Percentiles rank a stretch among this genome's conserved stretches.
These are phyloP conservation scores for Chaetomiaceae sp. DNA, from an alignment of 2,329 filamentous ascomycete species.

Conservation along the genomic window DNA sequence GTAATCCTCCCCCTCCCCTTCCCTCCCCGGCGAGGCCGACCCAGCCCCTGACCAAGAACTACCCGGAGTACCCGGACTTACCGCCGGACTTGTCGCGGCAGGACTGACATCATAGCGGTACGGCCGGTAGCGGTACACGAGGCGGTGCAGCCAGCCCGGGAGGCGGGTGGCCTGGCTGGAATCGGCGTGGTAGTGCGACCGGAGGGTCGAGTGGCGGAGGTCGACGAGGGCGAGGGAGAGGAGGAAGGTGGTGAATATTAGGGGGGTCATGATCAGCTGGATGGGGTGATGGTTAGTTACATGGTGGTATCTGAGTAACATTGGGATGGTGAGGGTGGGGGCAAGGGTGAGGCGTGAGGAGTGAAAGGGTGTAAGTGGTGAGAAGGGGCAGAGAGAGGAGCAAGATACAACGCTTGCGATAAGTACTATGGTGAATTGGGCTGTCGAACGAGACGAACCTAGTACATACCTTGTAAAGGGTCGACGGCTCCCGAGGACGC, in stretches of 20 bases:
- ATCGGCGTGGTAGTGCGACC: slow-evolving; percentile 39
- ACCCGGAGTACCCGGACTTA: slow-evolving; percentile 12
- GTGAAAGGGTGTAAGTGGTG: neutral
- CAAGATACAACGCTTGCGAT: neutral
- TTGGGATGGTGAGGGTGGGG: neutral
- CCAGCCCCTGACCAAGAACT: neutral
- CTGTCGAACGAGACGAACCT: neutral
- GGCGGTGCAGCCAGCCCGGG: slow-evolving; percentile 39
- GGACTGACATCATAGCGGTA: slow-evolving; percentile 38
- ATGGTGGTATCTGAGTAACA: neutral
- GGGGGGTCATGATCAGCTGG: slow-evolving; percentile 54
- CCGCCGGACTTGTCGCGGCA: no score
- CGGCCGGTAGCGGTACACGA: slow-evolving; percentile 39
- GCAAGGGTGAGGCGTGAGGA: neutral
- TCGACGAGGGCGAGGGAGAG: slow-evolving; percentile 62
- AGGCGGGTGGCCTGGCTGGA: slow-evolving; percentile 29
- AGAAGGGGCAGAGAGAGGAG: neutral
- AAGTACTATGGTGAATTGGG: no score
- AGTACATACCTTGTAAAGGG: slow-evolving; percentile 21
- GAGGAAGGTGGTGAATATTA: slow-evolving; percentile 61
- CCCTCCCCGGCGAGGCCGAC: neutral
- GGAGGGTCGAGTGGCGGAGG: slow-evolving; percentile 48
- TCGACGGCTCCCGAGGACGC: slow-evolving; percentile 10
- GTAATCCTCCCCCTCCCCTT: slow-evolving; percentile 30
- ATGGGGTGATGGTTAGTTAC: neutral